Percentiles rank a stretch among this genome's conserved stretches.
Conservation (phyloP, 352 stramenopile species). For the Poterioochromonas sp. region DNA sequence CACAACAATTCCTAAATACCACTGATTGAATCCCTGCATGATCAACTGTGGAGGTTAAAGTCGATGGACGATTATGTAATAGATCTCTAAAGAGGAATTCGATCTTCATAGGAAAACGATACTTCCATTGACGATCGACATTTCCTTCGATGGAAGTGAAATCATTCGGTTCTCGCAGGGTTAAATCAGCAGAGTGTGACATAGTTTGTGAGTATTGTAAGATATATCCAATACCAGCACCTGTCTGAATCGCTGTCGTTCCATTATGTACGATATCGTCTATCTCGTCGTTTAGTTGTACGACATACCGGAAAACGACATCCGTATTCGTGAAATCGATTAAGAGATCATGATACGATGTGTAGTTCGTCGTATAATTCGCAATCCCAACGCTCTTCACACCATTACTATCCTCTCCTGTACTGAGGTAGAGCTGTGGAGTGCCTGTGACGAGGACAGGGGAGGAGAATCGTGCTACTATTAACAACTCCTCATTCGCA, state of each 20-base stretch:
- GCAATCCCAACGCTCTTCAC: background rate
- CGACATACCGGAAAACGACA: slow-evolving; percentile 10
- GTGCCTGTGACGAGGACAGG: slow-evolving; percentile 1
- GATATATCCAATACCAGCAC: background rate
- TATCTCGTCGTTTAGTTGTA: background rate
- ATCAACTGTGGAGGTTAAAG: background rate
- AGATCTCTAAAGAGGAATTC: slow-evolving; percentile 1
- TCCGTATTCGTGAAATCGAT: slow-evolving; percentile 11
- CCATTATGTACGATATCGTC: background rate
- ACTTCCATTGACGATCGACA: slow-evolving; percentile 4
- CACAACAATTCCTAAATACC: background rate
- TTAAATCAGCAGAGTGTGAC: background rate
- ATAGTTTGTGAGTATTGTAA: background rate
- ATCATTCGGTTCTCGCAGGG: background rate
- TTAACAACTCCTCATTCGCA: background rate
- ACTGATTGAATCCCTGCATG: background rate
- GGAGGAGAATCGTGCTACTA: background rate
- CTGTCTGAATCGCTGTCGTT: background rate
- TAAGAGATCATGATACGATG: background rate
- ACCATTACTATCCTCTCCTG: background rate
- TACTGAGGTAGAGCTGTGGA: background rate
- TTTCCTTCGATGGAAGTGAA: background rate
- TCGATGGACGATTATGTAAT: background rate
- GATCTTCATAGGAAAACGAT: background rate
- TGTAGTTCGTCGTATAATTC: background rate